phyloP scores from a whole-genome alignment of 192 early-diverging fungal genomes.

The Fimicolochytrium jonesii region DNA sequence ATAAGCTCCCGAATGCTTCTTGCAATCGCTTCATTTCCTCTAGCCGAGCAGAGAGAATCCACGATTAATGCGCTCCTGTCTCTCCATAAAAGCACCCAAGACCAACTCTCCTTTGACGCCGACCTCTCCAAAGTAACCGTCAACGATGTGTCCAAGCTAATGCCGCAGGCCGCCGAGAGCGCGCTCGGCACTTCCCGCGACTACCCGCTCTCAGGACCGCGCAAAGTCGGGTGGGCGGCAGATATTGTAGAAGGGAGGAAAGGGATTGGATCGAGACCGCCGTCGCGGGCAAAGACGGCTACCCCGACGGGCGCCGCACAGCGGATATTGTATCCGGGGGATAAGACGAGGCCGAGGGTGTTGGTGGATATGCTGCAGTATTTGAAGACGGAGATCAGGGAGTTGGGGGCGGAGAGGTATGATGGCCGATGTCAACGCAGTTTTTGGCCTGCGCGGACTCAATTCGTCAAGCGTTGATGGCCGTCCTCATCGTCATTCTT shows the following conservation, averaged over 20 bases:
- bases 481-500: conserved; percentile 8
- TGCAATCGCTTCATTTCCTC: no score
- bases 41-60: background rate
- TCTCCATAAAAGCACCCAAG: background rate
- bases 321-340: conserved; percentile 25
- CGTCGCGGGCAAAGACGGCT: no score
- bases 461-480: background rate
- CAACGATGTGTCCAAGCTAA: conserved; percentile 6
- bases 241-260: no score
- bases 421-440: background rate
- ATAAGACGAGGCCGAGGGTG: conserved; percentile 31
- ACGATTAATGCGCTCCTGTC: background rate
- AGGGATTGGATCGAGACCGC: no score
- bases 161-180: conserved; percentile 12
- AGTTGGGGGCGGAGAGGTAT: conserved; percentile 24
- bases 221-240: no score
- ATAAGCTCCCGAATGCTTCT: no score
- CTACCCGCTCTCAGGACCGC: no score
- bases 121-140: conserved; percentile 18
- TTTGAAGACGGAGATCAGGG: conserved; percentile 18
- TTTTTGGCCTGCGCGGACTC: no score
- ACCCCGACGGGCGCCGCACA: background rate
- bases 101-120: conserved; percentile 7
- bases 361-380: conserved; percentile 20
- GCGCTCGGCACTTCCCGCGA: no score